These are phyloP conservation scores for Narthecium ossifragum DNA, from an alignment of 106 monocot species.

Conservation along the genomic window DNA sequence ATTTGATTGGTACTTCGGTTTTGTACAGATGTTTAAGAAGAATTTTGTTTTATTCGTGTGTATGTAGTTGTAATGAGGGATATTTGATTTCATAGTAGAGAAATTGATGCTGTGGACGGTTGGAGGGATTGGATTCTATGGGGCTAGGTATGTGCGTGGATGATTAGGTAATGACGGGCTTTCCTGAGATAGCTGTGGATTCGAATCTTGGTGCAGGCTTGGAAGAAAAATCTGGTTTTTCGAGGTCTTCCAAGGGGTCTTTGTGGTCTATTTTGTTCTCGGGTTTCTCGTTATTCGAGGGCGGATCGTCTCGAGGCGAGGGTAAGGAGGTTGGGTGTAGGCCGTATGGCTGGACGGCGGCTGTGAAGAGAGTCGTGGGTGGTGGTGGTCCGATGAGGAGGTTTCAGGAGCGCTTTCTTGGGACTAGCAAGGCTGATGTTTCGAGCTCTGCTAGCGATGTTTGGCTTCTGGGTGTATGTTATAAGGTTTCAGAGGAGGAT, in stretches of 20 bases:
- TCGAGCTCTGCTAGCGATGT: slow-evolving; percentile 64
- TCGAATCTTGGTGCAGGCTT: slow-evolving; percentile 40
- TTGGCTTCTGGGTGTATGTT: slow-evolving; percentile 85
- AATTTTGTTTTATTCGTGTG: too few species aligned
- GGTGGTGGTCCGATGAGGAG: slow-evolving; percentile 57
- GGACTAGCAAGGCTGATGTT: slow-evolving; percentile 41
- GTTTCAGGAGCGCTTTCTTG: slow-evolving; percentile 68
- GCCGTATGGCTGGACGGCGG: slow-evolving; percentile 54
- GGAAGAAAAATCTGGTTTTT: slow-evolving; percentile 21
- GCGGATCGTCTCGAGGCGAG: slow-evolving; percentile 19
- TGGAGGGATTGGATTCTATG: too few species aligned
- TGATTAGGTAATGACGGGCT: slow-evolving; percentile 75
- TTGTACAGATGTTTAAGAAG: too few species aligned
- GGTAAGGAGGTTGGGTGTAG: slow-evolving; percentile 30
- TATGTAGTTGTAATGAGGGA: too few species aligned
- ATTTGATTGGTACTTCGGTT: too few species aligned
- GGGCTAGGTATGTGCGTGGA: slow-evolving; percentile 22
- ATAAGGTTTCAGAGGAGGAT: slow-evolving; percentile 51
- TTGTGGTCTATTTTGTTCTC: slow-evolving; percentile 53
- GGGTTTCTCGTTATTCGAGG: slow-evolving; percentile 53
- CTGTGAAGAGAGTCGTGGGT: slow-evolving; percentile 50
- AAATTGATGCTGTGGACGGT: too few species aligned
- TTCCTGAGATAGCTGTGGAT: slow-evolving; percentile 57
- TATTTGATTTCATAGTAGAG: too few species aligned
- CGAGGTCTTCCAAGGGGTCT: slow-evolving; percentile 32